Evolutionary conservation across 1,284 basidiomycete species (phyloP).

Genomic region (Coniophora puteana): DNA sequence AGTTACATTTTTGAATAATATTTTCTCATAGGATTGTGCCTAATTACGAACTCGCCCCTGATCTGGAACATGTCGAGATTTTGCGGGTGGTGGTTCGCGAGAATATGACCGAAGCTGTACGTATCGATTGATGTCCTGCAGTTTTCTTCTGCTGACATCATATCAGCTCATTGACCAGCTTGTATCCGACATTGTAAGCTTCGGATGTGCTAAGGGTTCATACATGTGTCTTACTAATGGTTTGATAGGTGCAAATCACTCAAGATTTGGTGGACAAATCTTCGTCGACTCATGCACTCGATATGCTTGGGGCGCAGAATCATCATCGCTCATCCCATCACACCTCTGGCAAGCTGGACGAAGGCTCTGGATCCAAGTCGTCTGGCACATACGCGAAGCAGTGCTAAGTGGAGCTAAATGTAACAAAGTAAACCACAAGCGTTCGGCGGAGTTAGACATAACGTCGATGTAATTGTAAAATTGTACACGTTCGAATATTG

Average conservation of each 20-base stretch:
- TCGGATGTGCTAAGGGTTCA: neutral
- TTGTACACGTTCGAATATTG: no score
- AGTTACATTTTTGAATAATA: neutral
- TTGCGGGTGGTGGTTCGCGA: slow-evolving; percentile 86
- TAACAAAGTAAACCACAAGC: no score
- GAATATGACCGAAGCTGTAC: slow-evolving; percentile 58
- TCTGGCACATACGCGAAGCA: slow-evolving; percentile 66
- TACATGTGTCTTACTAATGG: slow-evolving; percentile 2
- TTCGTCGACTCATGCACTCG: slow-evolving; percentile 51
- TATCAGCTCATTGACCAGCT: slow-evolving; percentile 60
- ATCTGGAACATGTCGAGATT: slow-evolving; percentile 68
- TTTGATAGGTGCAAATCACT: slow-evolving; percentile 52
- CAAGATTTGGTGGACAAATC: slow-evolving; percentile 44
- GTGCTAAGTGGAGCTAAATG: slow-evolving; percentile 54
- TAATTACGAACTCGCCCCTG: slow-evolving; percentile 80
- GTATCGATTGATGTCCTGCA: slow-evolving; percentile 9
- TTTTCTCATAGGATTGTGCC: slow-evolving; percentile 67
- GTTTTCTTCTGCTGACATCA: slow-evolving; percentile 11
- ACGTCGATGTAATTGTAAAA: no score
- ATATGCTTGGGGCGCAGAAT: slow-evolving; percentile 31
- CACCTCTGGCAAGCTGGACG: slow-evolving; percentile 35
- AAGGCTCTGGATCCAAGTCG: slow-evolving; percentile 40
- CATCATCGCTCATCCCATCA: slow-evolving; percentile 30
- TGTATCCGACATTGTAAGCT: slow-evolving; percentile 56
- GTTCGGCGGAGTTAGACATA: no score